phyloP scores from a whole-genome alignment of 108 stramenopile species.

The Cyclotella cryptica region DNA sequence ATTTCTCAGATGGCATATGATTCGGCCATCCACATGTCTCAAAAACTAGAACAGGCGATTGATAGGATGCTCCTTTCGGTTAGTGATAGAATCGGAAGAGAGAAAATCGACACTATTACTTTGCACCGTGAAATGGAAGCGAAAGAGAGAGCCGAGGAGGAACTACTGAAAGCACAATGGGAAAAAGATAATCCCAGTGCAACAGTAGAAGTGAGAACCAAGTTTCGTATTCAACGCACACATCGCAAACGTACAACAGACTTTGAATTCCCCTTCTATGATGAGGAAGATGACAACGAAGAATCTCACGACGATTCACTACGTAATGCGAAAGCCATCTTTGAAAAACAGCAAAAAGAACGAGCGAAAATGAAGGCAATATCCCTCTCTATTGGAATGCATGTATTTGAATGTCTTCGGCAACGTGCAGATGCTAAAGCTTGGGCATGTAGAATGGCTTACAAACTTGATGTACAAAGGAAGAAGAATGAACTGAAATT shows the following conservation, averaged over 20 bases:
- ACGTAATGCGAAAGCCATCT: slow-evolving; percentile 73
- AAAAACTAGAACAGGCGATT: slow-evolving; percentile 80
- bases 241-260: slow-evolving; percentile 62
- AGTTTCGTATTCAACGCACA: slow-evolving; percentile 33
- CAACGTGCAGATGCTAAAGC: slow-evolving; percentile 45
- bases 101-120: slow-evolving; percentile 77
- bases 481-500: slow-evolving; percentile 20
- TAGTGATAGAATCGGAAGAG: slow-evolving; percentile 77
- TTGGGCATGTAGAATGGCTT: slow-evolving; percentile 42
- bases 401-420: slow-evolving; percentile 37
- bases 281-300: slow-evolving; percentile 83
- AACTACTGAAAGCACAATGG: slow-evolving; percentile 69
- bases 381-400: slow-evolving; percentile 46
- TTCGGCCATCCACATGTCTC: slow-evolving; percentile 76
- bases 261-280: slow-evolving; percentile 88
- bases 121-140: slow-evolving; percentile 83
- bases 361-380: slow-evolving; percentile 55
- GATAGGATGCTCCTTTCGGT: slow-evolving; percentile 81
- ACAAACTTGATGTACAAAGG: slow-evolving; percentile 32
- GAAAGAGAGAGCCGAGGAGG: slow-evolving; percentile 75
- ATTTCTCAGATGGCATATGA: slow-evolving; percentile 78
- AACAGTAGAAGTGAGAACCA: slow-evolving; percentile 45
- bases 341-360: slow-evolving; percentile 73
- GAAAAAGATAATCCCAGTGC: slow-evolving; percentile 55
- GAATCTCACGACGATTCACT: slow-evolving; percentile 71